Evolutionary conservation across 106 monocot genomes (phyloP).

Genomic region (Agapanthus africanus): DNA sequence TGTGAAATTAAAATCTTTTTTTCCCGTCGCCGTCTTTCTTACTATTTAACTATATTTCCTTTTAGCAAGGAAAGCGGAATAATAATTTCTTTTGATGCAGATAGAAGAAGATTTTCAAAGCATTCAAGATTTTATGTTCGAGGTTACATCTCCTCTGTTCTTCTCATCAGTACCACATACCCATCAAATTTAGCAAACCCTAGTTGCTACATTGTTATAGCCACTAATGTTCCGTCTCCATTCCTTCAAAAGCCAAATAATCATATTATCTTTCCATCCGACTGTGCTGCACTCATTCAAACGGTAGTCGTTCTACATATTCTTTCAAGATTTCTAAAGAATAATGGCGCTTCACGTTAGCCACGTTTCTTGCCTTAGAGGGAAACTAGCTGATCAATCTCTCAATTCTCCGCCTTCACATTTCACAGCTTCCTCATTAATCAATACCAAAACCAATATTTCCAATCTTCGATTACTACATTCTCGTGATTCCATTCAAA

Average conservation of each 20-base stretch:
- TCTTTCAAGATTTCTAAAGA: neutral
- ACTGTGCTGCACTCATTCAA: neutral
- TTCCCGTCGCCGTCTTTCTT: no score
- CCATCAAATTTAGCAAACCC: neutral
- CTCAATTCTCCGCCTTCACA: neutral
- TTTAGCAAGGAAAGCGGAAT: neutral
- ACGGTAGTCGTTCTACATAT: neutral
- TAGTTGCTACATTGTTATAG: neutral
- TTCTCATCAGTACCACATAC: neutral
- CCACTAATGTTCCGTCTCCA: neutral
- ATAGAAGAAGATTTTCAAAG: neutral
- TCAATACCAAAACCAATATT: neutral
- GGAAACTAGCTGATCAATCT: neutral
- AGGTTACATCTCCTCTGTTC: neutral
- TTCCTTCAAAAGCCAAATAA: neutral
- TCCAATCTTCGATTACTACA: neutral
- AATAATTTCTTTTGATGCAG: neutral
- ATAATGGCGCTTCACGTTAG: constrained; percentile 11
- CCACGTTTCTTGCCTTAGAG: neutral
- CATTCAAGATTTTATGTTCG: neutral
- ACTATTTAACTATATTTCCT: neutral
- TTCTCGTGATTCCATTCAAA: neutral
- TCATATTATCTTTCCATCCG: neutral
- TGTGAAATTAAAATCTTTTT: no score
- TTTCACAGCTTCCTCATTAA: neutral